Base-by-base conservation (phyloP, 495 filamentous ascomycete species). In the Aspergillus homomorphus region DNA sequence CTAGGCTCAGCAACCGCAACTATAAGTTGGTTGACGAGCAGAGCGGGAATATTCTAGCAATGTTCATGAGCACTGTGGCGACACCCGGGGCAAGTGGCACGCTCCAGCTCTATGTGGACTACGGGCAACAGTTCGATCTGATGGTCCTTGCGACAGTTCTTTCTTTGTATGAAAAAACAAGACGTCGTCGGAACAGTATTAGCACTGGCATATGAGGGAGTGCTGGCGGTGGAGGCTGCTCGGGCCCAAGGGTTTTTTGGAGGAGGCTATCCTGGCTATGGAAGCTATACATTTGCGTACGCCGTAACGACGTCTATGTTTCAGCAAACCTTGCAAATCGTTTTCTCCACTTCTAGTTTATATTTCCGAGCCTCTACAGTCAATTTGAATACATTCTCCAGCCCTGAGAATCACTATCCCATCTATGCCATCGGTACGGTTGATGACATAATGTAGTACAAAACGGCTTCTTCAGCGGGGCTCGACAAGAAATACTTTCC, bases 11-110 rank as follows among this genome's bases (percentile, higher is more conserved):
- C 16, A 30, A 22, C 9, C 63, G 60, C 22, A 69, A 66, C 21
- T 61, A 63, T 49, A 75, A 77, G 49, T 55, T 75, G 14, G 63
- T 72, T 19, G 62, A 74, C 20, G 69, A 73, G 41, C 46, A 59
- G 5, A 72, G 33, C 0, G 59, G 59, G 15, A 48, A 58, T 15
- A 45, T 73, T 12, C 52, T 74, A 4, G 73, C 72, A 0, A 62
- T 74, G 10, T 75, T 73, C 24, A 67, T 63, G 1, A 65, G 63
- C 51, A 56, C 51, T 4, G 60, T 65, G 16, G 62, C 53, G 51
- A 58, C 58, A 48, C 53, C 62, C 42, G 62, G 57, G 24, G 65
- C 68, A 51, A 61, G 53, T 42, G 67, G 67, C 20, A 67, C 63
- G 30, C 61, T 69, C 12, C 62, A 65, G 52, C 30, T 69, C 18